Evolutionary conservation across 129 eudicot genomes (phyloP), one percentile per base, ranked within the genome.

Genomic region (Saposhnikovia divaricata): DNA sequence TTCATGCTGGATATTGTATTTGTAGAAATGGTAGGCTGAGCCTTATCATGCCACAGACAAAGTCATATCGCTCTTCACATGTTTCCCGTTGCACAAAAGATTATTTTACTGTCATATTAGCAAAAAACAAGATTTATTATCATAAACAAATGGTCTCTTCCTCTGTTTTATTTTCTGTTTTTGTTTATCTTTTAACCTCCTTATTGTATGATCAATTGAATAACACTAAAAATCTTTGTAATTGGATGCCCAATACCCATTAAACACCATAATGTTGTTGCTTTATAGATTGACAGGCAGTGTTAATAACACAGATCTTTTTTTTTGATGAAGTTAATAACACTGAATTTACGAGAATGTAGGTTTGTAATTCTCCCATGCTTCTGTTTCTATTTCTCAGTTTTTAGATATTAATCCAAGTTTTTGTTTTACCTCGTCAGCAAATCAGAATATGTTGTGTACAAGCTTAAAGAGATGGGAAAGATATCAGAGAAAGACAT

Each of bases 401-500:
- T 31, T 28, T 31, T 11, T 16, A 68, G 1, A 28, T 7, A 61
- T 31, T 68, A 68, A 31, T 31, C 73, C 19, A 5, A 31, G 28
- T 39, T 71, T 71, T 18, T 61, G 21, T 42, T 23, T 12, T 23
- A 31, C 38, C 0, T 27, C 59, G 45, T 73, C 91, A 90, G 98
- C 78, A 93, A 91, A 82, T 91, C 93, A 45, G 98, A 93, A 81
- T 93, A 89, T 77, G 79, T 91, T 13, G 74, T 93, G 14, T 91
- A 86, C 84, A 93, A 93, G 89, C 87, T 90, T 6, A 88, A 91
- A 83, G 88, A 89, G 86, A 89, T 89, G 91, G 92, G 96, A 53
- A 91, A 88, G 88, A 88, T 93, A 16, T 76, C 74, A 39, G 90
- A 93, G 80, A 86, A 93, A 63, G 98, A 93, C 71, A 72, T 93